Conservation (phyloP, 164 flowering plant genomes). For the Protea cynaroides region DNA sequence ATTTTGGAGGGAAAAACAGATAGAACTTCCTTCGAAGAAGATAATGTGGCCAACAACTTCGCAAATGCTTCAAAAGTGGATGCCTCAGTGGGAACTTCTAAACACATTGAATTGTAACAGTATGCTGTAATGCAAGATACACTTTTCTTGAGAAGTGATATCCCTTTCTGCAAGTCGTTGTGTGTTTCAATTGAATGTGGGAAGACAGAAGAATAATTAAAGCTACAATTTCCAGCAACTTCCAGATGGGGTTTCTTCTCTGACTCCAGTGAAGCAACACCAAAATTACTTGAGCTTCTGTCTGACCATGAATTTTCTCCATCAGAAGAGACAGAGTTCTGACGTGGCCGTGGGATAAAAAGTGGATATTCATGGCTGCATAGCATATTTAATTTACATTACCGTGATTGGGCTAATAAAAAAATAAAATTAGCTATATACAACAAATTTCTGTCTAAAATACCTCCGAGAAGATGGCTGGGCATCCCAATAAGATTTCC, state of each 20-base stretch:
- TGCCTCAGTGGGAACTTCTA: conserved; percentile 73
- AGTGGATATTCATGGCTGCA: conserved; percentile 95
- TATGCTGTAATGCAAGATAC: conserved; percentile 91
- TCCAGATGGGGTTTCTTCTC: conserved; percentile 64
- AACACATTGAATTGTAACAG: conserved; percentile 66
- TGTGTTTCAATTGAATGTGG: conserved; percentile 80
- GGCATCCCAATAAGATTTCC: conserved; percentile 92
- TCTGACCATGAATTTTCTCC: conserved; percentile 91
- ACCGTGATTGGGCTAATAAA: conserved; percentile 4
- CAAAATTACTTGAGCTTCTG: conserved; percentile 86
- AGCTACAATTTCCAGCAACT: conserved; percentile 58
- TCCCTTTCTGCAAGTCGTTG: conserved; percentile 94
- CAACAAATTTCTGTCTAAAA: neutral
- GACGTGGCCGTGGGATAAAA: conserved; percentile 92
- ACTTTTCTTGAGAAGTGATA: conserved; percentile 92
- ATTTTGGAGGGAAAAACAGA: conserved; percentile 62
- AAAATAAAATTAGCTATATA: neutral
- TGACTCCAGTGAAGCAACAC: conserved; percentile 85
- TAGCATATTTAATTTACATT: conserved; percentile 12
- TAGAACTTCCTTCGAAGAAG: conserved; percentile 85
- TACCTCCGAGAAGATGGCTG: conserved; percentile 93
- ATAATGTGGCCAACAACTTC: conserved; percentile 66
- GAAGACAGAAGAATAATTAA: conserved; percentile 74
- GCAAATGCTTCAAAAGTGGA: conserved; percentile 96
- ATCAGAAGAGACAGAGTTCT: conserved; percentile 60